A percentile compares a stretch with the other conserved stretches of the same genome.
These are phyloP conservation scores for Talaromyces sp. DNA, from an alignment of 2,329 filamentous ascomycete species.

Conservation along the genomic window DNA sequence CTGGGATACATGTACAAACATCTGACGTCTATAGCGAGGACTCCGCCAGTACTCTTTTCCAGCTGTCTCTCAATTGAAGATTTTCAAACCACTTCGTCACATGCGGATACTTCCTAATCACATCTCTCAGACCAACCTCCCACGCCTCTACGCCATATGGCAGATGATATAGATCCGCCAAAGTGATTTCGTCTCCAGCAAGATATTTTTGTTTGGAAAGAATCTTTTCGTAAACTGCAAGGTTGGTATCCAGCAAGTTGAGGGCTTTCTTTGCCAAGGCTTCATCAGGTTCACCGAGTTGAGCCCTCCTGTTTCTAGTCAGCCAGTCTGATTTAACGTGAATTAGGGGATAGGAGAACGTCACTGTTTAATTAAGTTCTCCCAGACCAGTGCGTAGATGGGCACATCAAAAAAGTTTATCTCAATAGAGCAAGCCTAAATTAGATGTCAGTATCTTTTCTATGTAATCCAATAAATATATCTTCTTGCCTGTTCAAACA, in stretches of 20 bases:
- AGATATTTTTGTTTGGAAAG: constrained; percentile 18
- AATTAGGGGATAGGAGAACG: background rate
- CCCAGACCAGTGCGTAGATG: constrained; percentile 11
- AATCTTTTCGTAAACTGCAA: constrained; percentile 15
- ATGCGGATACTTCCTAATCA: background rate
- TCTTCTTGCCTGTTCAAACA: constrained; percentile 19
- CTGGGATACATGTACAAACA: background rate
- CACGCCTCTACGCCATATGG: constrained; percentile 1
- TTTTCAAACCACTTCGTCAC: background rate
- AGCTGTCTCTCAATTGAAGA: background rate
- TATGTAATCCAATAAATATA: background rate
- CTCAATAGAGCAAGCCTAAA: constrained; percentile 23
- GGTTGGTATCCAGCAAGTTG: constrained; percentile 8
- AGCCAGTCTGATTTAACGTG: background rate
- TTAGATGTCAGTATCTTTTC: background rate
- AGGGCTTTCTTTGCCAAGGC: constrained; percentile 13
- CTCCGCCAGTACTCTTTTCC: background rate
- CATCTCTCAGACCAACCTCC: background rate
- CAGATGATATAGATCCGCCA: constrained; percentile 8
- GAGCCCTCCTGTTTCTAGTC: background rate
- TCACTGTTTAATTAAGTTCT: constrained; percentile 15
- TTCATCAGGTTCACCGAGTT: constrained; percentile 1
- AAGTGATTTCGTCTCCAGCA: constrained; percentile 14
- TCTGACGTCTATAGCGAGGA: background rate
- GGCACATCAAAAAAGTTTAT: constrained; percentile 18